Conservation (phyloP, 2,329 filamentous ascomycete species). For the Sarocladium oryzae region DNA sequence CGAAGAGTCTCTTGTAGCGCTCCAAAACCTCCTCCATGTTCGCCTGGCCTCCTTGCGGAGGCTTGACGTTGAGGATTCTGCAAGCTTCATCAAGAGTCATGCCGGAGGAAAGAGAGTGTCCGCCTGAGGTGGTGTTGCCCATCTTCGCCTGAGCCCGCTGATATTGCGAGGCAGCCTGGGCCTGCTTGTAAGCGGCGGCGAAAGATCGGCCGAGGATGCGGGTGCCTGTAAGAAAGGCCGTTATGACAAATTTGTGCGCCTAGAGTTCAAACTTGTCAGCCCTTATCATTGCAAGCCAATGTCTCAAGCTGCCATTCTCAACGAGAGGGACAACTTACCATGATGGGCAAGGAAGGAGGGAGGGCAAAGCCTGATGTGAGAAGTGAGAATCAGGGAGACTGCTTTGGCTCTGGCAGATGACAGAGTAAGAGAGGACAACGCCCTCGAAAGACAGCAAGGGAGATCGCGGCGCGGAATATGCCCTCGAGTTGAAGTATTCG, state of each 20-base stretch:
- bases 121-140: slow-evolving; percentile 48
- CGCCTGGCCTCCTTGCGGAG: slow-evolving; percentile 64
- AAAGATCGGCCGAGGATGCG: slow-evolving; percentile 92
- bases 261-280: slow-evolving; percentile 27
- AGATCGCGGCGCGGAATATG: not conserved
- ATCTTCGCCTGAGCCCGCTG: slow-evolving; percentile 63
- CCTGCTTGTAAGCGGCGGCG: slow-evolving; percentile 91
- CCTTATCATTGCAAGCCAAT: too few relatives aligned
- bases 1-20: slow-evolving; percentile 91
- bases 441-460: not conserved
- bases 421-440: not conserved
- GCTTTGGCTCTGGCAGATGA: not conserved
- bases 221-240: slow-evolving; percentile 82
- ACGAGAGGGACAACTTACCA: too few relatives aligned
- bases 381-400: too few relatives aligned
- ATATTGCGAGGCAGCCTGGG: slow-evolving; percentile 78
- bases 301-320: too few relatives aligned
- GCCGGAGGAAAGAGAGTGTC: slow-evolving; percentile 55
- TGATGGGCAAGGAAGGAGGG: not conserved
- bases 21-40: slow-evolving; percentile 75
- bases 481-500: not conserved
- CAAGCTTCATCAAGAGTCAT: slow-evolving; percentile 95
- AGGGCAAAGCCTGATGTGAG: too few relatives aligned
- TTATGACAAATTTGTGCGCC: slow-evolving; percentile 86
- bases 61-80: slow-evolving; percentile 93